phyloP scores from a whole-genome alignment of 2,329 filamentous ascomycete species.

The Ploettnerulaceae sp. region DNA sequence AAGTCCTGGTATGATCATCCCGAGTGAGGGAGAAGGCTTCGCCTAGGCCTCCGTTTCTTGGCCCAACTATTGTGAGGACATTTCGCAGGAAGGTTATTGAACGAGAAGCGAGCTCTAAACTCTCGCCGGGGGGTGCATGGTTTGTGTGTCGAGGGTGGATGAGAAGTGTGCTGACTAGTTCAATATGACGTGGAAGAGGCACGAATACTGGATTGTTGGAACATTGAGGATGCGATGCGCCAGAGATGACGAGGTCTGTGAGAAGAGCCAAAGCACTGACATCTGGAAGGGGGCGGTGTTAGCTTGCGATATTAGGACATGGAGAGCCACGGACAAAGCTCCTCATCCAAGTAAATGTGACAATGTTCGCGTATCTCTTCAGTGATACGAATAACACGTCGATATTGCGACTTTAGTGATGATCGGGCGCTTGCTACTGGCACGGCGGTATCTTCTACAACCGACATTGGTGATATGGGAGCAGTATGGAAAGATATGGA shows the following conservation, averaged over 20 bases:
- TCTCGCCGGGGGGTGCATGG: constrained; percentile 57
- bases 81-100: constrained; percentile 68
- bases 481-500: constrained; percentile 14
- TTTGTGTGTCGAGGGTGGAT: constrained; percentile 78
- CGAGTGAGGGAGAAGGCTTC: constrained; percentile 64
- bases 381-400: constrained; percentile 51
- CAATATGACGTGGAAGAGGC: constrained; percentile 68
- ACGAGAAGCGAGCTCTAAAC: constrained; percentile 57
- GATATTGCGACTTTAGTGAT: constrained; percentile 38
- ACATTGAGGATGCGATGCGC: constrained; percentile 37
- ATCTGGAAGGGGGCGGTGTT: constrained; percentile 36
- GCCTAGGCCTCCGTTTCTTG: constrained; percentile 63
- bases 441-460: background rate
- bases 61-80: constrained; percentile 60
- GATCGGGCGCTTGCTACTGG: background rate
- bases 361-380: constrained; percentile 62
- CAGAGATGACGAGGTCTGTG: constrained; percentile 55
- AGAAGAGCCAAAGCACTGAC: constrained; percentile 59
- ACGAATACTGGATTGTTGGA: constrained; percentile 48
- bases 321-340: constrained; percentile 51
- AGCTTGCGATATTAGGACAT: background rate
- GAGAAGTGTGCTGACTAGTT: constrained; percentile 74
- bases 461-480: constrained; percentile 8
- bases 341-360: constrained; percentile 70
- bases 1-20: constrained; percentile 22